Base-by-base conservation (phyloP, 2,329 filamentous ascomycete genomes). In the Colletotrichum tropicale region DNA sequence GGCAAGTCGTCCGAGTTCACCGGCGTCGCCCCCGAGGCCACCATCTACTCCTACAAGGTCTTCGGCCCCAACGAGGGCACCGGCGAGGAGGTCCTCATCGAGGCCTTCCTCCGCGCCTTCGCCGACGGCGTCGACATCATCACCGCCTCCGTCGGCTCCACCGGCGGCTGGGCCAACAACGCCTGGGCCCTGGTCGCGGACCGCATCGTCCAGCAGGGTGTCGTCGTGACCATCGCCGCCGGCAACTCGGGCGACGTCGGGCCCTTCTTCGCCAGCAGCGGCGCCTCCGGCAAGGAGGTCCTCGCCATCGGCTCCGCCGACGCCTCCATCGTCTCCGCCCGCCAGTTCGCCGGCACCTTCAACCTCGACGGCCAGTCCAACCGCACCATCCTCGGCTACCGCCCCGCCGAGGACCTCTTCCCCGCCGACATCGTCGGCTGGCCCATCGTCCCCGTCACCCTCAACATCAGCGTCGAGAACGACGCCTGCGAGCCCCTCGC, bases 161-260 rank as follows among this genome's bases (percentile, higher is more conserved):
- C 52, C 30, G 75, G 75, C 38, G 75, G 73, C 69, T 87, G 85
- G 78, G 78, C 79, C 24, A 82, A 86, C 43, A 86, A 86, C 43
- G 85, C 86, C 9, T 87, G 84, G 86, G 86, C 86, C 3, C 77
- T 85, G 2, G 80, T 88, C 4, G 83, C 86, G 10, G 84, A 82
- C 30, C 82, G 85, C 7, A 81, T 88, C 52, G 86, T 87, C 26
- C 79, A 81, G 21, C 76, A 80, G 70, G 80, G 81, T 24, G 80
- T 82, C 6, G 76, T 82, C 10, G 78, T 82, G 2, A 75, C 69
- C 38, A 76, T 77, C 38, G 75, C 75, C 60, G 75, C 75, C 26
- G 75, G 73, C 0, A 77, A 77, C 52, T 71, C 66, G 13, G 75
- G 75, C 16, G 60, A 78, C 4, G 58, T 75, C 8, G 81, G 80